Base-by-base conservation (phyloP, 257 asterid genomes). In the Solanum bulbocastanum region DNA sequence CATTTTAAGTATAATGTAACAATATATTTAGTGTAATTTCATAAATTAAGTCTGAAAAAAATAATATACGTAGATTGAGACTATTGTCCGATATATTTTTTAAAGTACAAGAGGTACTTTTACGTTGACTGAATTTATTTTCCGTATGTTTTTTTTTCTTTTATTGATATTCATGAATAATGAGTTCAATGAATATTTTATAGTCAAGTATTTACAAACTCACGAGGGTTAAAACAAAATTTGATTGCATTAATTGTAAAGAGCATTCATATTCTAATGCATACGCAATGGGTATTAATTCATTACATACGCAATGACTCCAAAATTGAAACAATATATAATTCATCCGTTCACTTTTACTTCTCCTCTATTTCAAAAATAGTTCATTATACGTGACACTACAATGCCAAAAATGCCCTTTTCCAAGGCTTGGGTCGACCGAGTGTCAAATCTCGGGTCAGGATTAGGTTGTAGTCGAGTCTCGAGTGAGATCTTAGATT, bases 361-460 rank as follows among this genome's bases (percentile, higher is more conserved):
- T 60, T 10, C 0, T 23, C 5, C 1, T 0, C 0, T 60, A 10
- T 60, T 23, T 60, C 0, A 60, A 22, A 60, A 23, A 22, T 56
- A 56, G 0, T 56, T 0, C 0, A 20, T 20, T 56, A 3, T 56
- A 56, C 12, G 4, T 56, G 66, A 56, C 12, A 56, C 25, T 56
- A 20, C 12, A 56, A 56, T 8, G 0, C 1, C 0, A 20, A 18
- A 56, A 1, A 56, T 56, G 2, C n/a, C 12, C 5, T 7, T 56
- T 8, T 56, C 8, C 65, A 56, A 56, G 10, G 65, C 65, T 56
- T 56, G 65, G 65, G 12, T 56, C 0, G 4, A 22, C 3, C 25
- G 2, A 22, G 65, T 56, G 12, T 0, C 65, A 56, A 56, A 56
- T 56, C 12, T 20, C n/a, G 5, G 2, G 5, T 7, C 3, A 56